Evolutionary conservation across 306 rosid species (phyloP).

Genomic region (Phaseolus lunatus): DNA sequence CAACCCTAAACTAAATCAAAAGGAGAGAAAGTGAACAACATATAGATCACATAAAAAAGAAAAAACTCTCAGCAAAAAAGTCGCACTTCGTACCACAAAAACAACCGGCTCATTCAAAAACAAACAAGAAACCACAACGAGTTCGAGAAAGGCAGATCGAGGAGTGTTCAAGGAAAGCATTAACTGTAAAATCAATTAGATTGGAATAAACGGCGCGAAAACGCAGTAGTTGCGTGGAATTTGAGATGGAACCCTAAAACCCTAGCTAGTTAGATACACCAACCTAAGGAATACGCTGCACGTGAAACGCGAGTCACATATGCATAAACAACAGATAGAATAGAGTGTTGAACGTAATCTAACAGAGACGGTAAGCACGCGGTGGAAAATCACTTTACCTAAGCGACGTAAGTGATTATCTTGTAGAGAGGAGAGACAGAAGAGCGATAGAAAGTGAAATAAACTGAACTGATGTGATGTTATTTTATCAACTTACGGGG

Average conservation of each 20-base stretch:
- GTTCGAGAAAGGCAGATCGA: conserved; percentile 26
- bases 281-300: conserved; percentile 27
- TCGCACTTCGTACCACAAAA: not conserved
- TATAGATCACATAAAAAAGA: not conserved
- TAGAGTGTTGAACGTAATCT: not conserved
- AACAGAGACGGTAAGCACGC: not conserved
- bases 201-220: not conserved
- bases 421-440: too few species aligned
- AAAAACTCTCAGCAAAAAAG: not conserved
- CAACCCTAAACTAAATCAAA: not conserved
- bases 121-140: not conserved
- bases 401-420: not conserved
- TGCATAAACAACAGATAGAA: not conserved
- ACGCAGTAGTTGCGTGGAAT: not conserved
- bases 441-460: too few species aligned
- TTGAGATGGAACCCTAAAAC: conserved; percentile 47
- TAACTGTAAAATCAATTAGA: conserved; percentile 22
- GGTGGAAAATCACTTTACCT: too few species aligned
- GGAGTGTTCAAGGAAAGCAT: not conserved
- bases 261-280: conserved; percentile 54
- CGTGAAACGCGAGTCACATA: not conserved
- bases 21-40: not conserved
- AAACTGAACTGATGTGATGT: too few species aligned
- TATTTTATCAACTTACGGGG: too few species aligned
- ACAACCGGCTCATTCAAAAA: not conserved